Percentiles rank a stretch among this genome's conserved stretches.
phyloP scores from a whole-genome alignment of 345 rosid species.

The Abelmoschus esculentus region DNA sequence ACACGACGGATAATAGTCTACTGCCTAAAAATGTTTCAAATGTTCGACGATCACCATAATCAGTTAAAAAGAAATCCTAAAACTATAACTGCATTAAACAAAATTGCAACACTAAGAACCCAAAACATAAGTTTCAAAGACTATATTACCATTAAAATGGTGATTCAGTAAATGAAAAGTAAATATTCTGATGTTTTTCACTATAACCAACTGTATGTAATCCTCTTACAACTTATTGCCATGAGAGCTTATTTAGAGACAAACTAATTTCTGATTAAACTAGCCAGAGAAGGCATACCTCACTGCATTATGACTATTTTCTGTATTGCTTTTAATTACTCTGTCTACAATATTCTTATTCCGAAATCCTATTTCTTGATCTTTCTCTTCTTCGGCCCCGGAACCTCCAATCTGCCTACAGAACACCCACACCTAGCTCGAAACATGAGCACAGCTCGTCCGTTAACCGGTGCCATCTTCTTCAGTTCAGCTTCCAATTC shows the following conservation, averaged over 20 bases:
- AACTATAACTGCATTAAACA: too few relatives aligned
- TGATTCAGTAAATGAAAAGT: constrained; percentile 11
- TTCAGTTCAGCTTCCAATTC: constrained; percentile 65
- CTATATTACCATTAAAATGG: too few relatives aligned
- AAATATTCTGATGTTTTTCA: constrained; percentile 36
- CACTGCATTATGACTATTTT: neutral
- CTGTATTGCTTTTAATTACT: neutral
- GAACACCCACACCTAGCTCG: constrained; percentile 66
- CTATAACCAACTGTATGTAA: constrained; percentile 35
- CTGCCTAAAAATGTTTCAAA: too few relatives aligned
- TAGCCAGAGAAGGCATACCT: constrained; percentile 33
- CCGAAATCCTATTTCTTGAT: constrained; percentile 54
- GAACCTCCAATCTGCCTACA: constrained; percentile 84
- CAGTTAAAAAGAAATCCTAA: neutral
- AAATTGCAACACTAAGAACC: too few relatives aligned
- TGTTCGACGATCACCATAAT: neutral
- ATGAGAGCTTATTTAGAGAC: constrained; percentile 38
- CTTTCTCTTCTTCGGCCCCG: constrained; percentile 81
- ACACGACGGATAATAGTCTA: too few relatives aligned
- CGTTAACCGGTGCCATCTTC: constrained; percentile 80
- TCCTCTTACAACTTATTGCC: constrained; percentile 36
- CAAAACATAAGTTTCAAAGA: too few relatives aligned
- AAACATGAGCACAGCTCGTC: constrained; percentile 61
- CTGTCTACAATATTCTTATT: neutral
- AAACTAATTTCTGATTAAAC: constrained; percentile 26